Evolutionary conservation across 2,329 filamentous ascomycete species (phyloP).

Genomic region (Coniella vitis): DNA sequence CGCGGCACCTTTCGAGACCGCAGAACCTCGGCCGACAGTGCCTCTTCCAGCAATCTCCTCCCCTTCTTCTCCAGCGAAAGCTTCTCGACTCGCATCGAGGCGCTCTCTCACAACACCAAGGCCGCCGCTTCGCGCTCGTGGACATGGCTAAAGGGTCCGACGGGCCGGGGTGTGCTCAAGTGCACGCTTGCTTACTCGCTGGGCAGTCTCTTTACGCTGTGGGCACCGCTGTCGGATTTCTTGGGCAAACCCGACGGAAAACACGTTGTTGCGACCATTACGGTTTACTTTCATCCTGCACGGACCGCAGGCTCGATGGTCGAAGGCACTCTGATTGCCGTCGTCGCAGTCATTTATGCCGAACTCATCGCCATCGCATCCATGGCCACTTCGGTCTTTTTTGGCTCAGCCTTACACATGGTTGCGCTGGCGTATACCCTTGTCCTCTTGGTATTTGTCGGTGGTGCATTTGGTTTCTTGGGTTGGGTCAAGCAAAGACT

Average conservation of each 20-base stretch:
- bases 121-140: slow-evolving; percentile 36
- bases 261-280: slow-evolving; percentile 87
- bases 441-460: slow-evolving; percentile 76
- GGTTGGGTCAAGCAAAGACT: slow-evolving; percentile 81
- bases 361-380: slow-evolving; percentile 70
- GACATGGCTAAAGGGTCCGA: slow-evolving; percentile 61
- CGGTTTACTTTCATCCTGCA: slow-evolving; percentile 90
- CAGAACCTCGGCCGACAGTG: slow-evolving; percentile 13
- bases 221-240: slow-evolving; percentile 62
- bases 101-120: slow-evolving; percentile 31
- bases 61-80: slow-evolving; percentile 30
- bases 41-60: slow-evolving; percentile 26
- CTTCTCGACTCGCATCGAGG: slow-evolving; percentile 28
- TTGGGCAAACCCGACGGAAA: slow-evolving; percentile 84
- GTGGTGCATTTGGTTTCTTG: slow-evolving; percentile 78
- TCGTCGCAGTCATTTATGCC: slow-evolving; percentile 73
- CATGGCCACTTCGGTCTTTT: slow-evolving; percentile 81
- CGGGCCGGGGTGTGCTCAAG: slow-evolving; percentile 76
- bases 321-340: slow-evolving; percentile 71
- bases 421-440: slow-evolving; percentile 69
- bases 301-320: slow-evolving; percentile 84
- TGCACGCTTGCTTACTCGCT: slow-evolving; percentile 86
- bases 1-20: slow-evolving; percentile 42
- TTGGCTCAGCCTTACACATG: slow-evolving; percentile 59
- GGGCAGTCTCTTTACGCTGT: slow-evolving; percentile 80